Conservation (phyloP, 371 early-diverging fungal genomes). For the Rhizopus stolonifer region DNA sequence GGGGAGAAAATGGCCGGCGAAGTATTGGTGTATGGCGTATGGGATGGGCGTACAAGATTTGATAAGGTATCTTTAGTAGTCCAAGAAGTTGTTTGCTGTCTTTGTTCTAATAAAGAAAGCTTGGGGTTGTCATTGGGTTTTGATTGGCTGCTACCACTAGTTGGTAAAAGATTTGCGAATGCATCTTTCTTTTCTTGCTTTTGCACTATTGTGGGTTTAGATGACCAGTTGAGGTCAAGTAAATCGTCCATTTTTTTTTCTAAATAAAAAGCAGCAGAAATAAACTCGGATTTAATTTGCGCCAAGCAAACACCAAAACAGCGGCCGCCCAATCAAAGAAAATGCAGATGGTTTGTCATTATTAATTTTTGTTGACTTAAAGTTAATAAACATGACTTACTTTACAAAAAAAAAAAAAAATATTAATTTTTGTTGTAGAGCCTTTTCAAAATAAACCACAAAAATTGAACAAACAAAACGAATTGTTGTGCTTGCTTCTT, state of each 20-base stretch:
- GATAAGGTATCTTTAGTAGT: neutral
- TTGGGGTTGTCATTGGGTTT: constrained; percentile 16
- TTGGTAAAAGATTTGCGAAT: constrained; percentile 35
- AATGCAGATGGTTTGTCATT: too few relatives aligned
- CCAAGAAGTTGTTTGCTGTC: constrained; percentile 4
- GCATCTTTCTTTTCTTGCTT: constrained; percentile 25
- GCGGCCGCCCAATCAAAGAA: too few relatives aligned
- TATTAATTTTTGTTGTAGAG: too few relatives aligned
- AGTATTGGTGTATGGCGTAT: too few relatives aligned
- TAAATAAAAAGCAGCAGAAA: neutral
- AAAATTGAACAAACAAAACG: too few relatives aligned
- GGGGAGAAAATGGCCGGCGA: neutral
- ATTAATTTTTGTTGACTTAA: too few relatives aligned
- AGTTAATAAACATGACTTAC: too few relatives aligned
- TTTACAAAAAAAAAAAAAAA: too few relatives aligned
- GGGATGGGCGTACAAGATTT: too few relatives aligned
- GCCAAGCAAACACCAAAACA: neutral
- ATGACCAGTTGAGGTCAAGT: constrained; percentile 40
- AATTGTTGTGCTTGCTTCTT: too few relatives aligned
- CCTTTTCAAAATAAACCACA: too few relatives aligned
- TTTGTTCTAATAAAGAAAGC: constrained; percentile 25
- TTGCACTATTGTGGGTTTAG: neutral
- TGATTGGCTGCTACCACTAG: constrained; percentile 7
- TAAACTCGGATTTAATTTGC: neutral
- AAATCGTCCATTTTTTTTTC: constrained; percentile 36